Evolutionary conservation across 805 yeast species (phyloP).

Genomic region (Sugiyamaella floridensis): DNA sequence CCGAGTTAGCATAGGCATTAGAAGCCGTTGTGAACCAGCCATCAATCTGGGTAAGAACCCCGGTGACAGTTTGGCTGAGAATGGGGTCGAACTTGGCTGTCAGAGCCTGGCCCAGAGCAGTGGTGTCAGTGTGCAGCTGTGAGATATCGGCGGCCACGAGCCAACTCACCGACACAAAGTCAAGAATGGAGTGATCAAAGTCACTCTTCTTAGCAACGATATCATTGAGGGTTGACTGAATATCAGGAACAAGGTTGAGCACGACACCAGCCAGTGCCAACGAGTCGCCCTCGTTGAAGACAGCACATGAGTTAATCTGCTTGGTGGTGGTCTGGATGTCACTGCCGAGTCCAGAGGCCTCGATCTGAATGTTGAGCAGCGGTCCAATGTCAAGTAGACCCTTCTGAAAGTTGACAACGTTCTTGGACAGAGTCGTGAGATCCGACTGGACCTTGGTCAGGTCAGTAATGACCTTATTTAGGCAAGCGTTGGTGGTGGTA

Average conservation of each 20-base stretch:
- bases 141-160: constrained; percentile 9
- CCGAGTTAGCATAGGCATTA: background rate
- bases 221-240: constrained; percentile 5
- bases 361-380: constrained; percentile 6
- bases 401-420: background rate
- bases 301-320: background rate
- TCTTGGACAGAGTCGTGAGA: background rate
- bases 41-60: constrained; percentile 3
- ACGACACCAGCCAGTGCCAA: constrained; percentile 1
- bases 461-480: background rate
- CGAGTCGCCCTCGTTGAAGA: constrained; percentile 1
- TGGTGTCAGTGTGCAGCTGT: constrained; percentile 5
- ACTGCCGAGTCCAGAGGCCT: background rate
- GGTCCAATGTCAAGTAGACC: constrained; percentile 5
- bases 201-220: constrained; percentile 10
- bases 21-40: constrained; percentile 10
- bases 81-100: constrained; percentile 3
- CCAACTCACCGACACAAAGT: constrained; percentile 7
- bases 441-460: background rate
- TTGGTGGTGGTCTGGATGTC: constrained; percentile 3
- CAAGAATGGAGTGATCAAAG: constrained; percentile 9
- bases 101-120: constrained; percentile 4
- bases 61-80: background rate
- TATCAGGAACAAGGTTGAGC: constrained; percentile 6
- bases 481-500: background rate